Conservation (phyloP, 441 rosid genomes). For the Macaranga tanarius region DNA sequence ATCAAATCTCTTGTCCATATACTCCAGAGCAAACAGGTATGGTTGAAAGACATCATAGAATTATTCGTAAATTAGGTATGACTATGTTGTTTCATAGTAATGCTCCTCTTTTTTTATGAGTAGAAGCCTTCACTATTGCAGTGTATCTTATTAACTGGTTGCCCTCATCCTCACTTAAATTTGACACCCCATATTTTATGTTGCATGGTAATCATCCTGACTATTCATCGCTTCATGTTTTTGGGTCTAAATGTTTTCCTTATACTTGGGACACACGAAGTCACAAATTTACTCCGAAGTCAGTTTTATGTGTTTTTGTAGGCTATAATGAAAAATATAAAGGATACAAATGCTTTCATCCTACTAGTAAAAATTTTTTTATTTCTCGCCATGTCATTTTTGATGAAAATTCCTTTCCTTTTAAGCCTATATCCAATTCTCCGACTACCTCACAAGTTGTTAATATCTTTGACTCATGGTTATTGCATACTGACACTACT, state of each 20-base stretch:
- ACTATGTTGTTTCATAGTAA: background rate
- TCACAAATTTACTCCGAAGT: background rate
- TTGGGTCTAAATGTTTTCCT: background rate
- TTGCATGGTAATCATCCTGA: background rate
- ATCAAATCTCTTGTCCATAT: background rate
- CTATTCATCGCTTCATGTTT: background rate
- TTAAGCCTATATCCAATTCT: background rate
- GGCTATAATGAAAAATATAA: conserved; percentile 5
- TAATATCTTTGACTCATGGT: background rate
- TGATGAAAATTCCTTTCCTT: conserved; percentile 1
- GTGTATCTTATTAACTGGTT: background rate
- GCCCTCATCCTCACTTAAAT: background rate
- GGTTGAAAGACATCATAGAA: background rate
- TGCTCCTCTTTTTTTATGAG: background rate
- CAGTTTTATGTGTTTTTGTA: conserved; percentile 1
- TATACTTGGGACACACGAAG: background rate
- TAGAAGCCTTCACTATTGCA: background rate
- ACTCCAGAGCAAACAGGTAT: background rate
- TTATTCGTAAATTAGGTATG: background rate
- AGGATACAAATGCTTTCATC: conserved; percentile 4
- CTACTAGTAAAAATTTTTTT: background rate
- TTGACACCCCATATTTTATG: background rate
- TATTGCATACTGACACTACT: background rate
- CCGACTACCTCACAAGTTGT: background rate
- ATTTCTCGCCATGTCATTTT: conserved; percentile 6